phyloP scores from a whole-genome alignment of 2,329 filamentous ascomycete genomes.

The Bipolaris victoriae region DNA sequence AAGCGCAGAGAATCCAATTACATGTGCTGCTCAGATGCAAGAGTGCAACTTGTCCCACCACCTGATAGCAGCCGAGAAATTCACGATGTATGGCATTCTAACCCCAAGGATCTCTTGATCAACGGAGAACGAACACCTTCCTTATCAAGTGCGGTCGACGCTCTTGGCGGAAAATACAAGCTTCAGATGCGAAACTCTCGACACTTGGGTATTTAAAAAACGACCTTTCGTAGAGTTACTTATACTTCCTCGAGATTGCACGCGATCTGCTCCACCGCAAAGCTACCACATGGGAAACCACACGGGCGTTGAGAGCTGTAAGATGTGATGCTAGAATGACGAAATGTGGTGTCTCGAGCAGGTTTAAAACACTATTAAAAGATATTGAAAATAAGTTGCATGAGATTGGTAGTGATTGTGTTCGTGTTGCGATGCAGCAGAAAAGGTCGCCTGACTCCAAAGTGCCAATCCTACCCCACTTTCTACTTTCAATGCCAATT shows the following conservation, averaged over 20 bases:
- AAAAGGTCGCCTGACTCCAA: background rate
- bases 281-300: background rate
- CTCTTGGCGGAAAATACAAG: background rate
- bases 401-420: background rate
- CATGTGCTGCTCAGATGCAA: background rate
- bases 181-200: background rate
- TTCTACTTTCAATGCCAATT: background rate
- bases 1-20: conserved; percentile 8
- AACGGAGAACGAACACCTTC: conserved; percentile 19
- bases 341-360: too few relatives aligned
- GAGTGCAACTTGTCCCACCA: background rate
- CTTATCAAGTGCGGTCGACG: conserved; percentile 19
- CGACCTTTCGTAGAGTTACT: background rate
- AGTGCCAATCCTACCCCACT: conserved; percentile 10
- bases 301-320: background rate
- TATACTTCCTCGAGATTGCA: background rate
- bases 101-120: conserved; percentile 6
- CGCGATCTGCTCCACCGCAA: background rate
- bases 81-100: background rate
- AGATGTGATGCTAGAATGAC: background rate
- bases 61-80: conserved; percentile 2
- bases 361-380: background rate
- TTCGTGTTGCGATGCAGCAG: background rate
- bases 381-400: background rate
- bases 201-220: background rate